A percentile compares a stretch with the other conserved stretches of the same genome.
phyloP scores from a whole-genome alignment of 768 basidiomycete species.

The Calvatia gigantea region DNA sequence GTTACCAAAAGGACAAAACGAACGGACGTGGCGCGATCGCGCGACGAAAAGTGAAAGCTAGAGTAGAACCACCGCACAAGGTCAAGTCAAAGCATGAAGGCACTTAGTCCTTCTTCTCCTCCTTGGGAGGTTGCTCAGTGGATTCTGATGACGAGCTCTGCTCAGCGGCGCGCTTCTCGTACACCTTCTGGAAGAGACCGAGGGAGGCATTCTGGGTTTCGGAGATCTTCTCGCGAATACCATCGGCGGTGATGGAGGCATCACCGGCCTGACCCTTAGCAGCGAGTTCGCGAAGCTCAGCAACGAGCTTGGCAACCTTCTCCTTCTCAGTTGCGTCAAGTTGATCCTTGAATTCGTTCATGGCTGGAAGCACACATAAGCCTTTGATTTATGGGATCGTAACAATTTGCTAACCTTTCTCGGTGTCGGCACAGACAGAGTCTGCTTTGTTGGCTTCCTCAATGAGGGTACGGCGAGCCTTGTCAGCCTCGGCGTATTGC shows the following conservation, averaged over 20 bases:
- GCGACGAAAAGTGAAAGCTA: conserved; percentile 13
- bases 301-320: conserved; percentile 84
- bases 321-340: conserved; percentile 90
- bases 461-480: conserved; percentile 80
- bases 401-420: conserved; percentile 65
- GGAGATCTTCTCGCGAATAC: conserved; percentile 88
- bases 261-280: conserved; percentile 89
- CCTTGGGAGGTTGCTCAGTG: conserved; percentile 45
- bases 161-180: conserved; percentile 88
- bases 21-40: conserved; percentile 8
- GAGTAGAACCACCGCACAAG: too few relatives aligned
- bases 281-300: conserved; percentile 85
- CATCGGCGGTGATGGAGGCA: conserved; percentile 73
- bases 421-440: conserved; percentile 89
- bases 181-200: conserved; percentile 96
- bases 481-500: conserved; percentile 90
- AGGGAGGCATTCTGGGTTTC: conserved; percentile 95
- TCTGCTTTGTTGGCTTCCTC: conserved; percentile 98
- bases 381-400: background rate
- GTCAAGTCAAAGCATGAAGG: conserved; percentile 12
- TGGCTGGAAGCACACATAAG: conserved; percentile 47
- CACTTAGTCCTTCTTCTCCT: conserved; percentile 84
- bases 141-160: conserved; percentile 41
- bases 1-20: conserved; percentile 15
- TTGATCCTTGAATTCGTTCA: conserved; percentile 98